Percentiles rank a stretch among this genome's conserved stretches.
Evolutionary conservation across 345 rosid genomes (phyloP).

Genomic region (Cardamine resedifolia): DNA sequence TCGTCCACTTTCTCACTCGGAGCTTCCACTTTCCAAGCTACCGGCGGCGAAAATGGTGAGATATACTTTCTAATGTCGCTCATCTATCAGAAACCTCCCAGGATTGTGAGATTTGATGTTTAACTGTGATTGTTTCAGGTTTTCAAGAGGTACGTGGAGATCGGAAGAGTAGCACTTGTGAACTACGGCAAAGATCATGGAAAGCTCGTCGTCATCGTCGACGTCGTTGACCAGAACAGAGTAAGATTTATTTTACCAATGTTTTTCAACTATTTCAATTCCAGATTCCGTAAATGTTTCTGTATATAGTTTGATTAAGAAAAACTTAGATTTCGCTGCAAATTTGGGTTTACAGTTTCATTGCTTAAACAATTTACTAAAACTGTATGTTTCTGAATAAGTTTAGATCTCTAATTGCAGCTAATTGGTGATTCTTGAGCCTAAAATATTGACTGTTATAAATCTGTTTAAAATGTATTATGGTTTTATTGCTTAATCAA

Average conservation of each 20-base stretch:
- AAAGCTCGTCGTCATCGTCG: conserved; percentile 85
- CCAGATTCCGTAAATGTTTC: background rate
- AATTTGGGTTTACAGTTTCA: background rate
- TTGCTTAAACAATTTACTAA: background rate
- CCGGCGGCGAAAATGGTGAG: conserved; percentile 39
- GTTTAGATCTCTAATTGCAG: background rate
- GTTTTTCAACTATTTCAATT: background rate
- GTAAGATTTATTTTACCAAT: conserved; percentile 39
- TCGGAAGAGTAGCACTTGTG: conserved; percentile 87
- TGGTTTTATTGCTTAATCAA: background rate
- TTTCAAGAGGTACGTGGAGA: conserved; percentile 94
- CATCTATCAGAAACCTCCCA: too few relatives aligned
- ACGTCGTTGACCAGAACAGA: conserved; percentile 86
- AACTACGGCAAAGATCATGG: conserved; percentile 91
- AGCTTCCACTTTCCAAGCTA: conserved; percentile 15
- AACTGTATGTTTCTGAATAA: background rate
- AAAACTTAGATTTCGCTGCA: background rate
- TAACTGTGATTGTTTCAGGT: conserved; percentile 44
- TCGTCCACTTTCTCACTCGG: background rate
- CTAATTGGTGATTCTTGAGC: background rate
- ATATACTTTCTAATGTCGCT: background rate
- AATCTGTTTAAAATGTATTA: background rate
- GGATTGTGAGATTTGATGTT: background rate
- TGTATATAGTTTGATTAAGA: background rate
- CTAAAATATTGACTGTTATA: too few relatives aligned